Evolutionary conservation across 164 flowering plant genomes (phyloP), one percentile per base, ranked within the genome.

Genomic region (Saururus chinensis): DNA sequence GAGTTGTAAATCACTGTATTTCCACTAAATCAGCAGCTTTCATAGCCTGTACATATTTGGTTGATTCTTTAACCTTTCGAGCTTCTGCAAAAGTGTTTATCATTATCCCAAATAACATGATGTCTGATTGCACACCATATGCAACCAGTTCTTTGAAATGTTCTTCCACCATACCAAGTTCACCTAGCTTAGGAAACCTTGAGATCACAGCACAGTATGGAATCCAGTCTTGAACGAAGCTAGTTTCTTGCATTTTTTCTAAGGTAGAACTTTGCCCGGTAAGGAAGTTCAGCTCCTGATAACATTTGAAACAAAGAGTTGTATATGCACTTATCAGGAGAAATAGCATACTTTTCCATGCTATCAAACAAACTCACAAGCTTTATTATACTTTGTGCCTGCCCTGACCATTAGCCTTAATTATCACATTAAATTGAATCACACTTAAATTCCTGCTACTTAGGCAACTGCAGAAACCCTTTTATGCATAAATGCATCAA

Each of bases 401-500:
- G 40, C 77, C 81, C 56, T 86, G 73, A 35, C 98, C 98, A 73
- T 88, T 89, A 51, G 98, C 96, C 75, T 93, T 93, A 64, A 89
- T 79, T 97, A 93, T 88, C 77, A 93, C 98, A 74, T 93, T 93
- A 68, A 81, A 93, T 71, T 68, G 89, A 51, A 84, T 75, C 40
- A 84, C 88, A 58, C 71, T 84, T 19, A 78, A 73, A 45, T 76
- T 84, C 48, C 68, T 75, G 58, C 20, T 30, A 56, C 81, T 76
- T 66, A 57, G 76, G 74, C 95, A 88, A 71, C 84, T 84, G n/a
- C 56, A 12, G 67, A 93, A 93, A 66, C 68, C 89, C 67, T 79
- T 82, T 65, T 88, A n/a, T n/a, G n/a, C n/a, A n/a, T n/a, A 81
- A 70, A 93, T 20, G 96, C 98, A 83, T 93, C 96, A 66, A 93